Base-by-base conservation (phyloP, 352 stramenopile species). In the Pythium oligandrum region DNA sequence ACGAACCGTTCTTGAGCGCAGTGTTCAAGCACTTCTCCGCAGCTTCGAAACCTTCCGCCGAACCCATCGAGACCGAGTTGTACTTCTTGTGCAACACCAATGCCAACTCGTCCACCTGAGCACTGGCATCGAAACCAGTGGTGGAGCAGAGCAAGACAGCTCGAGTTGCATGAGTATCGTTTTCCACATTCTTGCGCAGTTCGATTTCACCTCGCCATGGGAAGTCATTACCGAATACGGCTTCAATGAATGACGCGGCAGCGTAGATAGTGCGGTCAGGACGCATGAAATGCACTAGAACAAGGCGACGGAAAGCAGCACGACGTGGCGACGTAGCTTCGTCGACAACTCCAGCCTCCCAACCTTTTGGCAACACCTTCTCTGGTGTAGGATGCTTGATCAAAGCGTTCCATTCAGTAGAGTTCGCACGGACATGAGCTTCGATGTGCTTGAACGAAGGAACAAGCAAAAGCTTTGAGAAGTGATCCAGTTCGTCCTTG, bases 21-120 rank as follows among this genome's bases (percentile, higher is more conserved):
- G 87, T 89, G 44, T 91, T 88, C 50, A 99, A 69, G 11, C 95
- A 80, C 55, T 93, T 96, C 58, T 99, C 96, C 3, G 98, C 97
- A 17, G 90, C 85, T 42, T 93, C 86, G 56, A 96, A 99, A 32
- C 96, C 96, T 75, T 99, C 97, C 1, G 83, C 71, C 49, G 95
- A 98, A 48, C 98, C 98, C 96, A 99, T 99, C 1, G 98, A 97
- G 30, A 99, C 93, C 26, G 90, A 96, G 48, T 93, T 83, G 52
- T 99, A 92, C 51, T 97, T 96, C 64, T 97, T 98, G 44, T 90
- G 76, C 53, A 96, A 61, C 45, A 81, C 75, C 11, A 71, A 70
- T 3, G 97, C 96, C 39, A 99, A 88, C 17, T 95, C 80, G 57
- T 99, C 96, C 54, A 99, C 96, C 57, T 97, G 90, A 12, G 90